A percentile compares a stretch with the other conserved stretches of the same genome.
These are phyloP conservation scores for Parsonsia alboflavescens DNA, from an alignment of 257 asterid genomes.

Conservation along the genomic window DNA sequence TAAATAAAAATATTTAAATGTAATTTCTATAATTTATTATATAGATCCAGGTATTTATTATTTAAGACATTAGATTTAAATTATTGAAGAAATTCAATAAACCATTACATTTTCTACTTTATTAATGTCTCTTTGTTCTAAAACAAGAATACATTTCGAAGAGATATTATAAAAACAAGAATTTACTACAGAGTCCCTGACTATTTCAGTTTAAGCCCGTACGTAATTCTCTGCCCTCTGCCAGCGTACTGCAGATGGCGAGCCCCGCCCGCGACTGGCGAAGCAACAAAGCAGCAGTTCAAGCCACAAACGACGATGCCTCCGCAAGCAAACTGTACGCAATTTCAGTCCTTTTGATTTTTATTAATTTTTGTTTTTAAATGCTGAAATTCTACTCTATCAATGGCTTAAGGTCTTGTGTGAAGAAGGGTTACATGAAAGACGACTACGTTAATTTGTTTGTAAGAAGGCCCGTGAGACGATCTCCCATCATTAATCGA, in stretches of 20 bases:
- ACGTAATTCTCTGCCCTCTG: neutral
- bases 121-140: too few species aligned
- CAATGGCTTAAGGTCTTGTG: slow-evolving; percentile 60
- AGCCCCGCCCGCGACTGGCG: slow-evolving; percentile 53
- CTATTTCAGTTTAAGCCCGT: too few species aligned
- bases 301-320: slow-evolving; percentile 97
- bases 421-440: slow-evolving; percentile 80
- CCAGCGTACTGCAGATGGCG: slow-evolving; percentile 33
- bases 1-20: too few species aligned
- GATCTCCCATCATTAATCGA: slow-evolving; percentile 94
- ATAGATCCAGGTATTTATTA: too few species aligned
- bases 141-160: too few species aligned
- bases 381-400: neutral
- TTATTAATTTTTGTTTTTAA: neutral
- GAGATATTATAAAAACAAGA: too few species aligned
- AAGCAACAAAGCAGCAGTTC: slow-evolving; percentile 82
- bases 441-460: slow-evolving; percentile 78
- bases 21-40: too few species aligned
- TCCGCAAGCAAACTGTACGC: slow-evolving; percentile 89
- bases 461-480: slow-evolving; percentile 73
- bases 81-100: too few species aligned
- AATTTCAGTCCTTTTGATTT: slow-evolving; percentile 1
- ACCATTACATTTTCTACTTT: too few species aligned
- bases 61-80: too few species aligned
- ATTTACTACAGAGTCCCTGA: too few species aligned